Percentiles rank a stretch among this genome's conserved stretches.
Evolutionary conservation across 139 green algal genomes (phyloP).

Genomic region (Chlamydomonas eustigma): DNA sequence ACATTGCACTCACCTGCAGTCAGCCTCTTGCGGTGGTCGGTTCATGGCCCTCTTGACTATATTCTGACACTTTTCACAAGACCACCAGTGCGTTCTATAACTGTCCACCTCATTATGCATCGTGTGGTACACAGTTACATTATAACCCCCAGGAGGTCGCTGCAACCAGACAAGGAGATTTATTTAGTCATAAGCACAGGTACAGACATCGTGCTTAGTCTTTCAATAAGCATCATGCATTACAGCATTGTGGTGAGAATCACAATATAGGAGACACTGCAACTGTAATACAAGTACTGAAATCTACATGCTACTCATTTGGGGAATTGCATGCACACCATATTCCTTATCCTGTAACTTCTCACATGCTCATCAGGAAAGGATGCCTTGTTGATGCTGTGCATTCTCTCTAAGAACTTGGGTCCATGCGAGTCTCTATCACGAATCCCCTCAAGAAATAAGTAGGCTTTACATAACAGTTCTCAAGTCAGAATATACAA

Average conservation of each 20-base stretch:
- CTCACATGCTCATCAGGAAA: conserved; percentile 29
- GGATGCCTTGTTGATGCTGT: conserved; percentile 50
- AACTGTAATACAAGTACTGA: no score
- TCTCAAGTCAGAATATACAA: no score
- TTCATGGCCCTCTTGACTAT: conserved; percentile 63
- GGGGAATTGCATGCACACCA: no score
- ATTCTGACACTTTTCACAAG: conserved; percentile 45
- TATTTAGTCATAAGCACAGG: no score
- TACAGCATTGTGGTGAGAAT: no score
- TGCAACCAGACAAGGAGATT: not conserved
- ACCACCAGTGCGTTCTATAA: conserved; percentile 58
- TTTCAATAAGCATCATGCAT: no score
- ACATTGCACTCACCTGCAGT: conserved; percentile 58
- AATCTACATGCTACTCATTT: no score
- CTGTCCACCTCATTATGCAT: conserved; percentile 52
- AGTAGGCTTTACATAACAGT: conserved; percentile 16
- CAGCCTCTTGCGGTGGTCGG: conserved; percentile 58
- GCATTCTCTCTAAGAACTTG: conserved; percentile 49
- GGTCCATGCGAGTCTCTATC: conserved; percentile 58
- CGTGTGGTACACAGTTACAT: conserved; percentile 60
- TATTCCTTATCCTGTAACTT: no score
- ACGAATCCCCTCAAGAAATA: conserved; percentile 53
- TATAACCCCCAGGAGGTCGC: conserved; percentile 56
- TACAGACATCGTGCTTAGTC: no score
- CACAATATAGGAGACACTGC: no score